A percentile compares a stretch with the other conserved stretches of the same genome.
Evolutionary conservation across 768 basidiomycete species (phyloP).

Genomic region (Kwoniella botswanensis): DNA sequence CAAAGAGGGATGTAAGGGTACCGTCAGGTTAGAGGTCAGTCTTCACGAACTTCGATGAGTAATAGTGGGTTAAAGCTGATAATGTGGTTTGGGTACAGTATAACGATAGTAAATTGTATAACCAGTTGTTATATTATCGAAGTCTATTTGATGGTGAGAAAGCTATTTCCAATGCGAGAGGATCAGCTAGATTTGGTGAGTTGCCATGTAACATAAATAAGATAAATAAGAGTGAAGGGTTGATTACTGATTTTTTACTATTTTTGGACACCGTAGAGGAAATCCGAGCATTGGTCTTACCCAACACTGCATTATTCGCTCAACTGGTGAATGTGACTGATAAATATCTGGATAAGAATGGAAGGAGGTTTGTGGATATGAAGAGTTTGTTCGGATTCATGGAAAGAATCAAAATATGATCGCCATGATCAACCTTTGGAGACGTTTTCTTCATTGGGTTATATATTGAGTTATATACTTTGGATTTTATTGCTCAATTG

Average conservation of each 20-base stretch:
- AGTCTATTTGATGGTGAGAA: conserved; percentile 77
- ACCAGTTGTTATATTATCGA: conserved; percentile 82
- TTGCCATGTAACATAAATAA: background rate
- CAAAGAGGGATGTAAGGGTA: conserved; percentile 68
- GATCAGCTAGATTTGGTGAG: conserved; percentile 59
- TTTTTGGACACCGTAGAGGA: conserved; percentile 61
- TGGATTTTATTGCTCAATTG: too few relatives aligned
- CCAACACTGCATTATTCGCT: conserved; percentile 65
- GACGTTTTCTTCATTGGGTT: too few relatives aligned
- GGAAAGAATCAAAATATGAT: conserved; percentile 55
- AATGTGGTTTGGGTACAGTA: conserved; percentile 66
- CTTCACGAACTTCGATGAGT: too few relatives aligned
- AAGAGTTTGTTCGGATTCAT: conserved; percentile 79
- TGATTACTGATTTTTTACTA: too few relatives aligned
- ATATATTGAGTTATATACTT: too few relatives aligned
- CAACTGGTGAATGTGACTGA: conserved; percentile 68
- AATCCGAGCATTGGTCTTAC: conserved; percentile 62
- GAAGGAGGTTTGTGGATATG: conserved; percentile 87
- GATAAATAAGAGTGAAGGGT: too few relatives aligned
- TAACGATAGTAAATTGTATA: conserved; percentile 80
- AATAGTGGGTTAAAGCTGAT: background rate
- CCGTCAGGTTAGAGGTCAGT: conserved; percentile 75
- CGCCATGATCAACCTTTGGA: background rate
- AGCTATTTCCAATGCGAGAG: conserved; percentile 64
- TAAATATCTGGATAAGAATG: conserved; percentile 83